Evolutionary conservation across 1,284 basidiomycete species (phyloP).

Genomic region (Puccinia novopanici): DNA sequence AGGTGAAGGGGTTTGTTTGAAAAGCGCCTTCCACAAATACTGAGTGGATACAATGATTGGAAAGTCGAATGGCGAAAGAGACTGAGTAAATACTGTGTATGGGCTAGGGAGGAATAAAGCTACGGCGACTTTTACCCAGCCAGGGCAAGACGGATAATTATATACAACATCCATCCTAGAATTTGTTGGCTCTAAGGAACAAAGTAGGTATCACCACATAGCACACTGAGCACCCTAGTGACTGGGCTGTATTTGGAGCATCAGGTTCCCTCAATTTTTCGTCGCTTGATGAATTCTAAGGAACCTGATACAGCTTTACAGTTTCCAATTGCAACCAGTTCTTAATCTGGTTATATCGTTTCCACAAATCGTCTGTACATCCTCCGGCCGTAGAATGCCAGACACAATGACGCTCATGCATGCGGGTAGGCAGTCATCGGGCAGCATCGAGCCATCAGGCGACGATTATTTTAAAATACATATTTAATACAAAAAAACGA

Average conservation of each 20-base stretch:
- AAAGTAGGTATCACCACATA: not conserved
- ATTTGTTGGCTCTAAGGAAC: not conserved
- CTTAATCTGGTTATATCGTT: slow-evolving; percentile 16
- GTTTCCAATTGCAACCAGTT: slow-evolving; percentile 15
- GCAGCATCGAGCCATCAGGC: too few species aligned
- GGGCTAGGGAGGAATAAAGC: not conserved
- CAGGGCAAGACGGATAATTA: not conserved
- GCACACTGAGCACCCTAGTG: not conserved
- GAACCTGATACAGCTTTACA: slow-evolving; percentile 12
- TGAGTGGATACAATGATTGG: slow-evolving; percentile 1
- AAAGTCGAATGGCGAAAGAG: slow-evolving; percentile 2
- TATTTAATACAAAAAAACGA: not conserved
- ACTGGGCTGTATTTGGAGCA: not conserved
- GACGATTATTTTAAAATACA: too few species aligned
- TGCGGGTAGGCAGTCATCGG: not conserved
- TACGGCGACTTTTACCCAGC: not conserved
- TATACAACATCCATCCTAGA: not conserved
- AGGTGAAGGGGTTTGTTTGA: not conserved
- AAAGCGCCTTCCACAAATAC: slow-evolving; percentile 1
- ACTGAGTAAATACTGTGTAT: not conserved
- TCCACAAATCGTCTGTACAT: slow-evolving; percentile 11
- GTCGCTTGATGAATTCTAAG: slow-evolving; percentile 5
- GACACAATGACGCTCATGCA: not conserved
- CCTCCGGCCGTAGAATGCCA: slow-evolving; percentile 3
- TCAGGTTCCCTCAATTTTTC: not conserved